Evolutionary conservation across 352 stramenopile species (phyloP), one percentile per base, ranked within the genome.

Genomic region (Hyaloperonospora arabidopsidis): DNA sequence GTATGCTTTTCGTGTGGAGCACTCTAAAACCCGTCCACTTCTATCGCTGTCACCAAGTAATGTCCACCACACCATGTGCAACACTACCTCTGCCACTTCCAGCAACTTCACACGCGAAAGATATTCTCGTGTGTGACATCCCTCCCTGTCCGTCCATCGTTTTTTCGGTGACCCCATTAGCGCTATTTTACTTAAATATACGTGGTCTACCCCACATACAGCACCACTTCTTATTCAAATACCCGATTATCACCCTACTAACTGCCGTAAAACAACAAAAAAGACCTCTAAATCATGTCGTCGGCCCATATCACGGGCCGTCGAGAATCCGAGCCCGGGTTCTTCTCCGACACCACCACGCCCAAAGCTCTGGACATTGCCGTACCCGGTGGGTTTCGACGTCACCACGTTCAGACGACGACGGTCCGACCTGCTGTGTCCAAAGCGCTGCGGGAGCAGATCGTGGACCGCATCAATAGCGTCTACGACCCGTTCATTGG

Each of bases 401-500:
- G 75, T 51, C 76, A 89, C 57, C 79, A 87, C 47, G n/a, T 88
- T 22, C 63, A 81, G 39, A 72, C 63, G 34, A 63, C 72, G 25
- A 44, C 48, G 6, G 50, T 8, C 25, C 25, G 54, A 36, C 69
- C 71, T 19, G 44, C 53, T 0, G 75, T 86, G 8, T 88, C 77
- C 2, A 70, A 68, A 63, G 65, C 68, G 2, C 59, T 89, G 39
- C 77, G 79, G 23, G 60, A 85, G 41, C 69, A 85, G 52, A 92
- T 92, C 62, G 65, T 88, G 32, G 68, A 84, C 46, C 70, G 73
- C 38, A 86, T 92, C 47, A 71, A 77, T 47, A 75, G 64, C 46
- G 79, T 90, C 47, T 92, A 92, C 69, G 74, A 92, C 49, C 79
- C 79, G 32, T 88, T 92, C 52, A 92, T 92, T 49, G 76, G 76